Evolutionary conservation across 1,284 basidiomycete genomes (phyloP).

Genomic region (Trichosporon sp.): DNA sequence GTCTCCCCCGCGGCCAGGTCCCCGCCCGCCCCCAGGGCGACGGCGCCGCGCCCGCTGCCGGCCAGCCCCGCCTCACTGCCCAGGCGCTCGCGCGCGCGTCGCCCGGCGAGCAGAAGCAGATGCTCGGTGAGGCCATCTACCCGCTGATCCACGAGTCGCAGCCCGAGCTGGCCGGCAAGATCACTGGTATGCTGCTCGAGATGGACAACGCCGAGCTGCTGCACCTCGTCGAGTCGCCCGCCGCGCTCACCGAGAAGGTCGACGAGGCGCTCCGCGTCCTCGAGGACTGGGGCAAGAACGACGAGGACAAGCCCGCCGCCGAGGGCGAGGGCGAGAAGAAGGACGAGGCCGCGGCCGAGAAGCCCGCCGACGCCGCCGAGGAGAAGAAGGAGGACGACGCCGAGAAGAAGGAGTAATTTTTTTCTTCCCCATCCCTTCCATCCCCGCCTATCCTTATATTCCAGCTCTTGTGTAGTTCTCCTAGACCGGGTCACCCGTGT

Average conservation of each 20-base stretch:
- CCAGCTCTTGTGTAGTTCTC: neutral
- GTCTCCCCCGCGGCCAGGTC: conserved; percentile 45
- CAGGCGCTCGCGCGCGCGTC: conserved; percentile 65
- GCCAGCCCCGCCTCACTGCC: conserved; percentile 47
- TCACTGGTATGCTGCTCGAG: conserved; percentile 95
- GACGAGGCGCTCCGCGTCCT: conserved; percentile 64
- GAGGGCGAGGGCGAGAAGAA: conserved; percentile 23
- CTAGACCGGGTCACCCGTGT: neutral
- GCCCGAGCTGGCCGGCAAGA: conserved; percentile 91
- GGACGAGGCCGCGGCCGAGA: conserved; percentile 21
- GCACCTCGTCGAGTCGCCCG: conserved; percentile 72
- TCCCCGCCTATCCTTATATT: neutral
- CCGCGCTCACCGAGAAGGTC: conserved; percentile 80
- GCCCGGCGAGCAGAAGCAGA: conserved; percentile 92
- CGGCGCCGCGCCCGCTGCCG: conserved; percentile 45
- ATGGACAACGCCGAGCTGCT: conserved; percentile 92
- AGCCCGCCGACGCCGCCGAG: conserved; percentile 10
- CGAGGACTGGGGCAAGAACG: conserved; percentile 48
- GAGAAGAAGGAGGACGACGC: conserved; percentile 7
- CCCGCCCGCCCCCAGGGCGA: conserved; percentile 52
- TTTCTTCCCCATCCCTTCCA: neutral
- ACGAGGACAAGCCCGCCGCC: conserved; percentile 13
- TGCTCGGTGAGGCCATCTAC: conserved; percentile 89
- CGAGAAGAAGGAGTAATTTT: conserved; percentile 9
- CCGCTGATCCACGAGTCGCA: conserved; percentile 72